Conservation (phyloP, 257 asterid genomes). For the Solanum sparsipilum region DNA sequence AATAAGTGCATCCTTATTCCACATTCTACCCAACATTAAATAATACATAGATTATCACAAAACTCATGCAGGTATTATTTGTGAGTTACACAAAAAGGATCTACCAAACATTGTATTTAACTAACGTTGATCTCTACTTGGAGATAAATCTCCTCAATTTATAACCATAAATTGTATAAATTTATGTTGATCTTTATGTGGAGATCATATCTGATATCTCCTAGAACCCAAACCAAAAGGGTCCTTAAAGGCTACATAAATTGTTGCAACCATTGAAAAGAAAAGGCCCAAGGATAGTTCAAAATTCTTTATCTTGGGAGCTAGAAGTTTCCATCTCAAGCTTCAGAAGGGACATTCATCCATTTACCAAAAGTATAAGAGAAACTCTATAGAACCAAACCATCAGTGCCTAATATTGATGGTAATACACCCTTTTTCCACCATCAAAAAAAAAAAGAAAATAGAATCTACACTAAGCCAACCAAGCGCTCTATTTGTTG, state of each 20-base stretch:
- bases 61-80: background rate
- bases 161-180: background rate
- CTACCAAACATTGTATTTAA: background rate
- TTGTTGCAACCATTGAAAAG: background rate
- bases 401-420: constrained; percentile 2
- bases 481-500: background rate
- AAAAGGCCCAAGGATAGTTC: background rate
- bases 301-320: background rate
- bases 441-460: background rate
- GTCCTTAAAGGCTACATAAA: background rate
- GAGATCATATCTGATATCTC: background rate
- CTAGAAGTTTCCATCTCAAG: background rate
- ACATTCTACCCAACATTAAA: background rate
- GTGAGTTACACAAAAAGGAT: background rate
- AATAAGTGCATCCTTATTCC: background rate
- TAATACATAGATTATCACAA: background rate
- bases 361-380: background rate
- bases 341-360: background rate
- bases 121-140: background rate
- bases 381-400: background rate
- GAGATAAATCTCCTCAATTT: background rate
- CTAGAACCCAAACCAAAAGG: background rate
- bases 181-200: background rate
- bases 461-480: background rate
- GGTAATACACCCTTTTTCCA: background rate